Percentiles rank a stretch among this genome's conserved stretches.
These are phyloP conservation scores for Boletus tomentosulus DNA, from an alignment of 768 basidiomycete genomes.

Conservation along the genomic window DNA sequence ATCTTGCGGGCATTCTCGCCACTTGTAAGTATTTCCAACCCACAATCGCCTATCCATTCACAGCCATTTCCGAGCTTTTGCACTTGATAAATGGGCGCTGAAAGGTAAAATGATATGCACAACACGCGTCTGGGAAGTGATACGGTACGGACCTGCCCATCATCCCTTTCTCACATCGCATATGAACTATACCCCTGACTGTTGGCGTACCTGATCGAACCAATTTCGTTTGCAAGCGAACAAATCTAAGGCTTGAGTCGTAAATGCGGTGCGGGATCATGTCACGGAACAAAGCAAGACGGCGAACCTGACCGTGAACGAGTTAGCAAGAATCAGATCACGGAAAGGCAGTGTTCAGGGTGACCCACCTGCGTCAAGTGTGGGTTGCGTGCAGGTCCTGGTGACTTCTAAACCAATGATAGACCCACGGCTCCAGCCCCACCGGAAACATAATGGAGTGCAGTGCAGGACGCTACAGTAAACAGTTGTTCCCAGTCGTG, in stretches of 20 bases:
- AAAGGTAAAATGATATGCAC: not conserved
- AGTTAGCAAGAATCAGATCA: not conserved
- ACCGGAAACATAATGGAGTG: not conserved
- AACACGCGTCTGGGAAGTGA: not conserved
- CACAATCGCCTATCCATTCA: not conserved
- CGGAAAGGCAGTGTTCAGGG: slow-evolving; percentile 8
- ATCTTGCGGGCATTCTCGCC: not conserved
- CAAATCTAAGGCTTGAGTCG: not conserved
- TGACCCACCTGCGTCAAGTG: not conserved
- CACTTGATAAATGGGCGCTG: not conserved
- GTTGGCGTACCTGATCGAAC: not conserved
- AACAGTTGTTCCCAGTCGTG: not conserved
- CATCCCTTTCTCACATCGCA: not conserved
- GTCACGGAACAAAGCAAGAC: not conserved
- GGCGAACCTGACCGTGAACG: not conserved
- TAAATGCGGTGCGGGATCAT: not conserved
- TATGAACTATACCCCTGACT: not conserved
- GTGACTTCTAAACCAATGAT: not conserved
- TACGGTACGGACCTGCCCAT: not conserved
- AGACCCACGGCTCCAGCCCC: no score
- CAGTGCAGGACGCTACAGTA: not conserved
- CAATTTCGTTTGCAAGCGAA: not conserved
- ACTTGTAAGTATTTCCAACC: not conserved
- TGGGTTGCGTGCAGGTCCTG: not conserved
- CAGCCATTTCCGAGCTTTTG: not conserved